These are phyloP conservation scores for Cyclotella sp. DNA, from an alignment of 108 stramenopile genomes.

Conservation along the genomic window DNA sequence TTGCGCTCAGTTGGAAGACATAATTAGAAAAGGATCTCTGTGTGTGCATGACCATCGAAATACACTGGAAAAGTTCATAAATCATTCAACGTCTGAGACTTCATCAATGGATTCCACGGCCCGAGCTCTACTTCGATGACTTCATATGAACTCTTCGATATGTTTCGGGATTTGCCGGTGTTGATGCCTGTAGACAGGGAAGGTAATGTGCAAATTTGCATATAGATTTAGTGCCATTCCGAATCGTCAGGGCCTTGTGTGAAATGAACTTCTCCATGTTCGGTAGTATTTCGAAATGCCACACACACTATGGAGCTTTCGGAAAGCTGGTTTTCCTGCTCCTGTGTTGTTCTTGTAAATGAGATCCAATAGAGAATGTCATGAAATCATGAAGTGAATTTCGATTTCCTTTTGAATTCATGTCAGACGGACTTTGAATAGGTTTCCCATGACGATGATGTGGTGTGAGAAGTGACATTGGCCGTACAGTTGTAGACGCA, in stretches of 20 bases:
- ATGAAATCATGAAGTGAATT: conserved; percentile 9
- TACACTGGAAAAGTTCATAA: too few relatives aligned
- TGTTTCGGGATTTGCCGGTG: background rate
- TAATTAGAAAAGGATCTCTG: background rate
- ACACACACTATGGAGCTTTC: background rate
- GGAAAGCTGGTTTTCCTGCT: too few relatives aligned
- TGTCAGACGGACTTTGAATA: conserved; percentile 53
- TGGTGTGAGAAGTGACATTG: conserved; percentile 82
- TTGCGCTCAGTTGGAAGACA: background rate
- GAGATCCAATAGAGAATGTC: conserved; percentile 23
- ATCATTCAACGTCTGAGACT: too few relatives aligned
- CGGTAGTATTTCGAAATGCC: background rate
- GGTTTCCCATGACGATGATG: conserved; percentile 85
- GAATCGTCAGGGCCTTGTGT: too few relatives aligned
- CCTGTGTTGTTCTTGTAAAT: background rate
- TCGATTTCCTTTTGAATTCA: conserved; percentile 21
- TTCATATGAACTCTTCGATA: background rate
- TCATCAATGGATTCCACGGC: background rate
- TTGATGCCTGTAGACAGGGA: background rate
- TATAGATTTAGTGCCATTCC: too few relatives aligned
- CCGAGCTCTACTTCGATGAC: background rate
- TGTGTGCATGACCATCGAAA: background rate
- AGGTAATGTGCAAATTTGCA: too few relatives aligned
- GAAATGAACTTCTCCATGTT: too few relatives aligned
- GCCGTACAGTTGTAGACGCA: conserved; percentile 47